Base-by-base conservation (phyloP, 2,329 filamentous ascomycete species). In the Nemania abortiva region DNA sequence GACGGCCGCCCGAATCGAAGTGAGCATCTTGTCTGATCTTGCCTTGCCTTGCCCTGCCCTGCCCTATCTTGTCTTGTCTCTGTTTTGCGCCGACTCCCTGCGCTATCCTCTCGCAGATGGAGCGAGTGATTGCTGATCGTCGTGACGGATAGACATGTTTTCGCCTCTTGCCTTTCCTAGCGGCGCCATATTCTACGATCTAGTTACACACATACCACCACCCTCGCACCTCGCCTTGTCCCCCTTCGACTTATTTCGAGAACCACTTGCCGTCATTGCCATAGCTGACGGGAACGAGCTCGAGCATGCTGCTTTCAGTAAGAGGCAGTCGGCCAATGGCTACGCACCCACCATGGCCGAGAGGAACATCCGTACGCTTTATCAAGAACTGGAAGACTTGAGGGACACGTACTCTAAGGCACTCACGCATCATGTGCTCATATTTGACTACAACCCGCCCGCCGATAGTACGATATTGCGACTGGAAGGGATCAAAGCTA, bases 241-340 rank as follows among this genome's bases (percentile, higher is more conserved):
- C 45, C 95, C 96, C 0, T 98, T 98, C 83, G 96, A 99, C 79
- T 85, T 95, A 52, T 97, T 93, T 79, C 89, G 95, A 74, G 93
- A 97, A 79, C 92, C 94, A 9, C 85, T 98, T 63, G 89, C 92
- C 60, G 86, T 98, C 29, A 88, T 99, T 70, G 95, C 93, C 2
- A 85, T 98, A 67, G 92, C 93, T 18, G 95, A 98, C 81, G 94
- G 92, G 56, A 82, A 84, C 49, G 93, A 97, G 79, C 85, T 93
- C 29, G 82, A 85, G 68, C 84, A 85, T 69, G 79, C 82, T 4
- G 80, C 82, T 52, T 87, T 89, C 71, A 86, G 82, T 79, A 87
- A 86, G 74, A 82, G 87, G 50, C 82, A 84, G 60, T 89, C 87
- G 13, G 79, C 82, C 10, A 86, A 85, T 61, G 86, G 84, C 52